Evolutionary conservation across 306 rosid genomes (phyloP).

Genomic region (Dicorynia guianensis): DNA sequence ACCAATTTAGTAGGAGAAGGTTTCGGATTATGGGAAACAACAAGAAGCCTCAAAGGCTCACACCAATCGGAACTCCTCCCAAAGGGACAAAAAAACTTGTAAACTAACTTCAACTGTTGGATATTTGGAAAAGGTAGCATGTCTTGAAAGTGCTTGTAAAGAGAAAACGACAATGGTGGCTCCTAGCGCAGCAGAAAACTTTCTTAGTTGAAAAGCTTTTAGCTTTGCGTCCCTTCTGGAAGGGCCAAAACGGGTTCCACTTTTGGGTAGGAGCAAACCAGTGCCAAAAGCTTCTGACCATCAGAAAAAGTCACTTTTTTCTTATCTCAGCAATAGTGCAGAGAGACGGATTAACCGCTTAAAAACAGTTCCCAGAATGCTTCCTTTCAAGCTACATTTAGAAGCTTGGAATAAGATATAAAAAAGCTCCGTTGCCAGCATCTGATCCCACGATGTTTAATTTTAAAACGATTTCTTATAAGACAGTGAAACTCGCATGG

Average conservation of each 20-base stretch:
- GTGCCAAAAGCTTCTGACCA: slow-evolving; percentile 39
- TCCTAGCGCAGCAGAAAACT: slow-evolving; percentile 37
- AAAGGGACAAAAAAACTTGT: neutral
- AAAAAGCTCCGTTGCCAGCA: slow-evolving; percentile 39
- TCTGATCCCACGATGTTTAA: slow-evolving; percentile 56
- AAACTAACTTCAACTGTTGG: neutral
- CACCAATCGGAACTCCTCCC: neutral
- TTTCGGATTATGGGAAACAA: slow-evolving; percentile 15
- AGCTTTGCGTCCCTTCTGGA: slow-evolving; percentile 36
- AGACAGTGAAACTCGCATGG: slow-evolving; percentile 49
- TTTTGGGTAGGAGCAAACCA: slow-evolving; percentile 46
- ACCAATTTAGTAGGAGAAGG: neutral
- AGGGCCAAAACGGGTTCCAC: slow-evolving; percentile 55
- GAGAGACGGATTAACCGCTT: neutral
- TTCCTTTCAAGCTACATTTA: slow-evolving; percentile 20
- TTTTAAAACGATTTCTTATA: slow-evolving; percentile 37
- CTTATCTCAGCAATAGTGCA: neutral
- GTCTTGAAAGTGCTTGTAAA: slow-evolving; percentile 28
- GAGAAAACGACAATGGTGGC: slow-evolving; percentile 30
- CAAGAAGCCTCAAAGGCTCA: neutral
- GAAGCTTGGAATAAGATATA: neutral
- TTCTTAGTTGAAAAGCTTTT: slow-evolving; percentile 35
- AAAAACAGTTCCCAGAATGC: neutral
- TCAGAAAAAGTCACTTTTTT: slow-evolving; percentile 32
- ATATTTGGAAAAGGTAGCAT: slow-evolving; percentile 22